Percentiles rank a stretch among this genome's conserved stretches.
phyloP scores from a whole-genome alignment of 169 alveolate species.

The Perkinsus chesapeaki region DNA sequence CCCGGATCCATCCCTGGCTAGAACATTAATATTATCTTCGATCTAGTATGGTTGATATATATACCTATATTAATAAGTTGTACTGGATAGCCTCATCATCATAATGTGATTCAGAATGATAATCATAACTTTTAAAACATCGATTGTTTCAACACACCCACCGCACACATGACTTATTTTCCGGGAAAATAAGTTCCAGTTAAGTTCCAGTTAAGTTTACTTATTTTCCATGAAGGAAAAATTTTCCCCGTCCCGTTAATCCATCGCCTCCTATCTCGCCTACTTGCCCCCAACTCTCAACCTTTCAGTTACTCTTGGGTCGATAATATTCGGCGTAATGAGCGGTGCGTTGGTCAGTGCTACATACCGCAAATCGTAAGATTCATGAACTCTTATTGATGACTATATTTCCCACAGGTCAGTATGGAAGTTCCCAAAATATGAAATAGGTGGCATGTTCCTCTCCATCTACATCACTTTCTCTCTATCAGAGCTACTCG shows the following conservation, averaged over 20 bases:
- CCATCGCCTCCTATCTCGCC: too few species aligned
- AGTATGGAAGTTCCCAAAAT: neutral
- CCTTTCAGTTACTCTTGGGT: neutral
- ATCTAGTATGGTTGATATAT: neutral
- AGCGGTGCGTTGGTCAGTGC: neutral
- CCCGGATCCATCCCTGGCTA: neutral
- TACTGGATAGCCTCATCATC: too few species aligned
- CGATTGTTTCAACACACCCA: too few species aligned
- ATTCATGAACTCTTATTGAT: neutral
- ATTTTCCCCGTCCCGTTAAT: too few species aligned
- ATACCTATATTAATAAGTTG: too few species aligned
- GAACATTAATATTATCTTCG: neutral
- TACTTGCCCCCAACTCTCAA: too few species aligned
- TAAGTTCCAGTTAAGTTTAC: too few species aligned
- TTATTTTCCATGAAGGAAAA: too few species aligned
- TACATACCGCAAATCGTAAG: neutral
- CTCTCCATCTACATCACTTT: neutral
- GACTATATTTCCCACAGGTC: neutral
- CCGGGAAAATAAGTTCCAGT: too few species aligned
- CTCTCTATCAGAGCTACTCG: neutral
- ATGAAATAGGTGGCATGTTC: neutral
- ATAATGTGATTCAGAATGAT: too few species aligned
- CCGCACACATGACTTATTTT: too few species aligned
- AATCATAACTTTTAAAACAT: too few species aligned
- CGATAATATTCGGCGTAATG: neutral